These are phyloP conservation scores for Phellopilus nigrolimitatus DNA, from an alignment of 1,284 basidiomycete genomes.

Conservation along the genomic window DNA sequence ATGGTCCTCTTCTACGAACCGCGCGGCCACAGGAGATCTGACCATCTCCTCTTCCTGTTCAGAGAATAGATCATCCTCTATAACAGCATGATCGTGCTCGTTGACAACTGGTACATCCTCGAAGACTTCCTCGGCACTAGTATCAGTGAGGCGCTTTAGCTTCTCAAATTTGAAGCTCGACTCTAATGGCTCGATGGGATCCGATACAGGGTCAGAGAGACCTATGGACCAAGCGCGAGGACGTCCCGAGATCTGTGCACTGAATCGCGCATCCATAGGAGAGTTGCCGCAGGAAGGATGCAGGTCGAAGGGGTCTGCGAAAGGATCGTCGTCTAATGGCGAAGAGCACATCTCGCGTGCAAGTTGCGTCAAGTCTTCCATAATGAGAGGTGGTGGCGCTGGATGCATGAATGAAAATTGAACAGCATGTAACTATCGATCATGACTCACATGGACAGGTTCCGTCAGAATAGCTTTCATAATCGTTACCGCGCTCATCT, in stretches of 20 bases:
- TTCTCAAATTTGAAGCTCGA: neutral
- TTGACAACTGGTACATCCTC: neutral
- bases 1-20: constrained; percentile 16
- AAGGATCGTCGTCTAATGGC: constrained; percentile 1
- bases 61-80: constrained; percentile 17
- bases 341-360: constrained; percentile 6
- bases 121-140: neutral
- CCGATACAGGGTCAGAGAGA: neutral
- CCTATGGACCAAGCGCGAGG: constrained; percentile 8
- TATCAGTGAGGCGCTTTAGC: neutral
- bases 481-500: neutral
- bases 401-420: neutral
- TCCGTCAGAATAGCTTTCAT: neutral
- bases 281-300: constrained; percentile 10
- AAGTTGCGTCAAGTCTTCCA: constrained; percentile 13
- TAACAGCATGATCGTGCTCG: neutral
- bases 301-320: constrained; percentile 11
- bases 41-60: constrained; percentile 6
- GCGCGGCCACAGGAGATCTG: neutral
- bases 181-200: neutral
- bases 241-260: constrained; percentile 10
- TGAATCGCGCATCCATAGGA: constrained; percentile 11
- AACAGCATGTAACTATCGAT: neutral
- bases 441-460: constrained; percentile 3
- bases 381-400: constrained; percentile 12